These are phyloP conservation scores for Zymoseptoria brevis DNA, from an alignment of 2,329 filamentous ascomycete genomes.

Conservation along the genomic window DNA sequence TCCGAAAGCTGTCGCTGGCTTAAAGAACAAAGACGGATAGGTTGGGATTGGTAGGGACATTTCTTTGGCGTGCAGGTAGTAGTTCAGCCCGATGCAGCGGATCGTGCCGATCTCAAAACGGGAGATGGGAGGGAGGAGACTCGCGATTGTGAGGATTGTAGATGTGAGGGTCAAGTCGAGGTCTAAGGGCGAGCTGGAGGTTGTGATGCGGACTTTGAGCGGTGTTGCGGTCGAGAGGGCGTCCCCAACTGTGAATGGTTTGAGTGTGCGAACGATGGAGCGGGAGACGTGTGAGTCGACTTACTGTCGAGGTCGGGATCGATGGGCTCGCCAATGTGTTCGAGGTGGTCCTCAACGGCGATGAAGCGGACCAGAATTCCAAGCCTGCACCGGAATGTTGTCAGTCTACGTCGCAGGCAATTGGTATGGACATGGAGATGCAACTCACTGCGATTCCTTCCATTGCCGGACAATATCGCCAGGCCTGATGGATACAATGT, in stretches of 20 bases:
- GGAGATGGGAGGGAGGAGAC: conserved; percentile 1
- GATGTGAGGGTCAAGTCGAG: background rate
- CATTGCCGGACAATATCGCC: too few species aligned
- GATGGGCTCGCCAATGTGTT: background rate
- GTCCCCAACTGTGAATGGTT: background rate
- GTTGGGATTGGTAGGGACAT: conserved; percentile 6
- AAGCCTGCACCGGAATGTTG: conserved; percentile 9
- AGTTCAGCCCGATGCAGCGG: conserved; percentile 6
- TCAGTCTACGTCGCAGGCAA: too few species aligned
- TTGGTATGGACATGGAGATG: too few species aligned
- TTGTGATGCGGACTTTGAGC: conserved; percentile 52
- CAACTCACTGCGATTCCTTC: too few species aligned
- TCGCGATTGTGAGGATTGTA: conserved; percentile 3
- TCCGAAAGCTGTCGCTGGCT: conserved; percentile 7
- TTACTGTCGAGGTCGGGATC: background rate
- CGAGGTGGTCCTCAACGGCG: background rate
- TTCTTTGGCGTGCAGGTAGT: conserved; percentile 5
- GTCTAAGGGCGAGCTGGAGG: conserved; percentile 12
- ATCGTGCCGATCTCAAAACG: conserved; percentile 4
- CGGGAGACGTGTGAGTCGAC: background rate
- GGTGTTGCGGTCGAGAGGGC: background rate
- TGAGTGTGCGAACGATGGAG: background rate
- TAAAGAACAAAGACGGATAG: conserved; percentile 8
- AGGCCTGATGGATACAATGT: too few species aligned
- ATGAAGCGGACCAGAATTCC: background rate